Evolutionary conservation across 1,284 basidiomycete species (phyloP).

Genomic region (Tilletia caries): DNA sequence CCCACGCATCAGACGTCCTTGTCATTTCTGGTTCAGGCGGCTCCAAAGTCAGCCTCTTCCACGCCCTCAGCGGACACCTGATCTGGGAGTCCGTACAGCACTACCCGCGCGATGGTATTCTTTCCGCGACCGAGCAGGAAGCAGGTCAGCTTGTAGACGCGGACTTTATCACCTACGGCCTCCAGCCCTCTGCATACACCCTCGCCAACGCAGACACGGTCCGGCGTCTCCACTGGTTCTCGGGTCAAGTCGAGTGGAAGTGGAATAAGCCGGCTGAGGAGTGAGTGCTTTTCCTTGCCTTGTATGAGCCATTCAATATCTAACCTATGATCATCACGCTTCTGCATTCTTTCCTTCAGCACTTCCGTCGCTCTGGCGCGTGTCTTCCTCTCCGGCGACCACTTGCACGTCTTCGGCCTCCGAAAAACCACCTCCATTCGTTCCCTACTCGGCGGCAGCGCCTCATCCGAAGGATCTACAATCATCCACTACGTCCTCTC

Average conservation of each 20-base stretch:
- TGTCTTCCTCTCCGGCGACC: slow-evolving; percentile 28
- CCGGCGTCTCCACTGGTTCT: slow-evolving; percentile 17
- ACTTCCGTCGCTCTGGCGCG: not conserved
- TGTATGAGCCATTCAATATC: not conserved
- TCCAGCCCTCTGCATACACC: slow-evolving; percentile 27
- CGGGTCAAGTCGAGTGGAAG: not conserved
- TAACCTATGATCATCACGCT: not conserved
- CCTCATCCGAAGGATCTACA: not conserved
- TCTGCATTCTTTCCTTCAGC: not conserved
- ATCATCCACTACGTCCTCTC: slow-evolving; percentile 13
- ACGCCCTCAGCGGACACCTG: slow-evolving; percentile 67
- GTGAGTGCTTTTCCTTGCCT: not conserved
- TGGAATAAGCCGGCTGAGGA: slow-evolving; percentile 3
- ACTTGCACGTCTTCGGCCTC: slow-evolving; percentile 34
- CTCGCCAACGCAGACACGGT: slow-evolving; percentile 36
- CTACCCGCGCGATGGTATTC: slow-evolving; percentile 25
- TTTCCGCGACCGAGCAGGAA: slow-evolving; percentile 18
- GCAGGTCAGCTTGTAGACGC: slow-evolving; percentile 25
- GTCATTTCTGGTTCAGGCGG: slow-evolving; percentile 73
- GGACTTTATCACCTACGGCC: slow-evolving; percentile 28
- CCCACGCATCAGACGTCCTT: slow-evolving; percentile 57
- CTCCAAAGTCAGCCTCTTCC: slow-evolving; percentile 68
- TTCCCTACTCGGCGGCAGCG: not conserved
- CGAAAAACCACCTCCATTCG: slow-evolving; percentile 21
- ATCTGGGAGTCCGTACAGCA: slow-evolving; percentile 62